phyloP scores from a whole-genome alignment of 805 yeast genomes.

The Myxozyma kluyveri region DNA sequence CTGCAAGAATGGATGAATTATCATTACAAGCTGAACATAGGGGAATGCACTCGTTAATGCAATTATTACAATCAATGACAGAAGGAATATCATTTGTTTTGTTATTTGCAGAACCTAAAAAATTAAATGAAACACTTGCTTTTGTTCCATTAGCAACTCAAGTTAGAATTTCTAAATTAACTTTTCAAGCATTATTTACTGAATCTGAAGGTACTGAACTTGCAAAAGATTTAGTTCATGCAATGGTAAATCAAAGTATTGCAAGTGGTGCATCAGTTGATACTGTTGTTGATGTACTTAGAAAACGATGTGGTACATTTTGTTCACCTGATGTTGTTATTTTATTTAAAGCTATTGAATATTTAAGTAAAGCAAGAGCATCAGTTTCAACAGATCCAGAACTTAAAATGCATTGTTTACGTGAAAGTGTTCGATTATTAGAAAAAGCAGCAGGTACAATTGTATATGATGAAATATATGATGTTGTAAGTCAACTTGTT shows the following conservation, averaged over 20 bases:
- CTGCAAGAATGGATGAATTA: slow-evolving; percentile 36
- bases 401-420: slow-evolving; percentile 60
- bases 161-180: slow-evolving; percentile 59
- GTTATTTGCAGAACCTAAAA: slow-evolving; percentile 53
- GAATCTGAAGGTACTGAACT: slow-evolving; percentile 61
- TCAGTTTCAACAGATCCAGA: slow-evolving; percentile 68
- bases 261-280: slow-evolving; percentile 92
- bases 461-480: slow-evolving; percentile 73
- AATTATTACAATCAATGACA: slow-evolving; percentile 71
- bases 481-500: slow-evolving; percentile 74
- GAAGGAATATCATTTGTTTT: slow-evolving; percentile 90
- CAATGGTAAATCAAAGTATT: slow-evolving; percentile 84
- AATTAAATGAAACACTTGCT: slow-evolving; percentile 54
- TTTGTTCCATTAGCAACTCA: slow-evolving; percentile 69
- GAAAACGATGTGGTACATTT: slow-evolving; percentile 90
- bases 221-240: slow-evolving; percentile 81
- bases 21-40: slow-evolving; percentile 78
- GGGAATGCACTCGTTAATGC: slow-evolving; percentile 74
- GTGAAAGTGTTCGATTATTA: slow-evolving; percentile 70
- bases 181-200: slow-evolving; percentile 74
- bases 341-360: slow-evolving; percentile 91
- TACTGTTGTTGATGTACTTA: slow-evolving; percentile 77
- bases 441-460: slow-evolving; percentile 77
- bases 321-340: slow-evolving; percentile 92
- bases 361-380: slow-evolving; percentile 79